These are phyloP conservation scores for Termitomyces bulborhizus DNA, from an alignment of 768 basidiomycete species.

Conservation along the genomic window DNA sequence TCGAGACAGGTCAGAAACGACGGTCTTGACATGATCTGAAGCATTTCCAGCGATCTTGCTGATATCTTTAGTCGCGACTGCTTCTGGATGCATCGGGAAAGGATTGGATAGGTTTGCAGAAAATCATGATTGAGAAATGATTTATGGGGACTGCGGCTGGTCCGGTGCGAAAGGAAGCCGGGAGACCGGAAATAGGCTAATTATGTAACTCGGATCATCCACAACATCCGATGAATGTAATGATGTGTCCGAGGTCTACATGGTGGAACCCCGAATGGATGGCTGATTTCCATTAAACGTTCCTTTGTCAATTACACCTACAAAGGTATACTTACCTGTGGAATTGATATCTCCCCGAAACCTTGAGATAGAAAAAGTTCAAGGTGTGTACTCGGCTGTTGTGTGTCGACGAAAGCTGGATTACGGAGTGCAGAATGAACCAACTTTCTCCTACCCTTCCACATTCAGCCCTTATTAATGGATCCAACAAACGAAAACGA, in stretches of 20 bases:
- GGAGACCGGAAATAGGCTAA: background rate
- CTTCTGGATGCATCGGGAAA: background rate
- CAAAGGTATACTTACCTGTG: background rate
- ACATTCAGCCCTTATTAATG: background rate
- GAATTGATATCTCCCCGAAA: background rate
- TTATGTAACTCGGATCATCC: background rate
- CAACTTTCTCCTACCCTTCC: background rate
- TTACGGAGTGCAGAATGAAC: constrained; percentile 7
- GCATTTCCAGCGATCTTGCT: constrained; percentile 23
- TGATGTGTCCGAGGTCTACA: no score
- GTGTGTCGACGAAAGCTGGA: background rate
- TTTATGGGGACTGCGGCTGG: constrained; percentile 4
- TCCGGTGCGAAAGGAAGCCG: constrained; percentile 9
- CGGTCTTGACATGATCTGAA: constrained; percentile 22
- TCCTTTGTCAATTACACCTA: background rate
- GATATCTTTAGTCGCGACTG: constrained; percentile 11
- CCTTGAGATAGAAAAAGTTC: background rate
- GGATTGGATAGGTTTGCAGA: background rate
- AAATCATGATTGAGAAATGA: background rate
- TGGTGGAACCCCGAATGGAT: no score
- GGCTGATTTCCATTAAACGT: no score
- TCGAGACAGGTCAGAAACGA: constrained; percentile 13
- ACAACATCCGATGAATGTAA: background rate
- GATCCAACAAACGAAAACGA: constrained; percentile 11
- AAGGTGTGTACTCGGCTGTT: constrained; percentile 2